phyloP scores from a whole-genome alignment of 768 basidiomycete genomes.

The Suillus paluster region DNA sequence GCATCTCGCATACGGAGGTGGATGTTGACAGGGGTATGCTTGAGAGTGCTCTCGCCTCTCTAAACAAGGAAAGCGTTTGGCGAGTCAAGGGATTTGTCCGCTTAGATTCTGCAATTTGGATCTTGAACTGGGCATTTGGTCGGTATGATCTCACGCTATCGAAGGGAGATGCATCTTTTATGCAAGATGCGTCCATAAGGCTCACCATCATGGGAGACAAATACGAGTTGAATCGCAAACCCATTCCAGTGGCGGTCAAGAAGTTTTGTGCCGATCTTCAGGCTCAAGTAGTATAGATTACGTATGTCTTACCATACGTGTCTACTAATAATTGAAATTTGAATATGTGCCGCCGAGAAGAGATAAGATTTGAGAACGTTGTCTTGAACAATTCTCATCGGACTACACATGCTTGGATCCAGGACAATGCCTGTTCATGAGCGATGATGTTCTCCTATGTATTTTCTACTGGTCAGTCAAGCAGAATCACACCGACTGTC shows the following conservation, averaged over 20 bases:
- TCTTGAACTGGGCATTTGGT: conserved; percentile 95
- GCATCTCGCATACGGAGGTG: conserved; percentile 13
- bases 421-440: conserved; percentile 3
- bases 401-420: conserved; percentile 13
- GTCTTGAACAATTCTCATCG: conserved; percentile 19
- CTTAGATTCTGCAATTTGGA: conserved; percentile 47
- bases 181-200: conserved; percentile 45
- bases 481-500: neutral
- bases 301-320: neutral
- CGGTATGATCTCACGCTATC: conserved; percentile 67
- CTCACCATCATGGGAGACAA: conserved; percentile 93
- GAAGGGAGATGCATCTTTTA: conserved; percentile 26
- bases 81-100: conserved; percentile 87
- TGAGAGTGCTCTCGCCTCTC: conserved; percentile 46
- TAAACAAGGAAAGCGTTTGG: conserved; percentile 77
- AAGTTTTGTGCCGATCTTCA: conserved; percentile 55
- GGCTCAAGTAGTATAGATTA: conserved; percentile 30
- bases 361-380: conserved; percentile 20
- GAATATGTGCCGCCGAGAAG: neutral
- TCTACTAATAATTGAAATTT: conserved; percentile 10
- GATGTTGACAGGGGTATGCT: conserved; percentile 45
- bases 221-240: conserved; percentile 66
- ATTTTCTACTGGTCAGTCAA: conserved; percentile 31
- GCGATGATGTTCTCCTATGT: conserved; percentile 37
- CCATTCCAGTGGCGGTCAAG: conserved; percentile 40